These are phyloP conservation scores for Citrus reticulata DNA, from an alignment of 345 rosid genomes.

Conservation along the genomic window DNA sequence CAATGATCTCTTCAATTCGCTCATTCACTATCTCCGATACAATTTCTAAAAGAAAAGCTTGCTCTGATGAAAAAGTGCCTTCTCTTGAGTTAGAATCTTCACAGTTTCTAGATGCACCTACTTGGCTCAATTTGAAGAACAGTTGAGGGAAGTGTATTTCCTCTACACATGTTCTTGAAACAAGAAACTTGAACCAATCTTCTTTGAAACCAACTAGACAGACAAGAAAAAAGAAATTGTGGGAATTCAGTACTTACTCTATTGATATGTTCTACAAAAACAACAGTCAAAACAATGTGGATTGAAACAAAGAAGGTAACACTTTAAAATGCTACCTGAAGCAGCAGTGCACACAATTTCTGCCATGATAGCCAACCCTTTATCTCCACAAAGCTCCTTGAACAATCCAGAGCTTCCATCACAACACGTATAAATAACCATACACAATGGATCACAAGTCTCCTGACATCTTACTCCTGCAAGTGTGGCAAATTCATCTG, in stretches of 20 bases:
- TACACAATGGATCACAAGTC: slow-evolving; percentile 76
- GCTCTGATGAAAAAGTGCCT: slow-evolving; percentile 44
- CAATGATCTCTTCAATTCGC: slow-evolving; percentile 33
- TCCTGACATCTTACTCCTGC: slow-evolving; percentile 41
- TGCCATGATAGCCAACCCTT: slow-evolving; percentile 41
- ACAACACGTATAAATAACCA: slow-evolving; percentile 56
- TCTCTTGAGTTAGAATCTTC: slow-evolving; percentile 10
- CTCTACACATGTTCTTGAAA: slow-evolving; percentile 64
- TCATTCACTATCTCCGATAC: slow-evolving; percentile 58
- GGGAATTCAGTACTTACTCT: background rate
- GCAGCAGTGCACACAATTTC: slow-evolving; percentile 52
- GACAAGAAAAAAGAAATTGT: background rate
- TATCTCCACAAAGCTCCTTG: slow-evolving; percentile 39
- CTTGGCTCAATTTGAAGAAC: slow-evolving; percentile 32
- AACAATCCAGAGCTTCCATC: slow-evolving; percentile 44
- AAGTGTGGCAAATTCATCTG: slow-evolving; percentile 38
- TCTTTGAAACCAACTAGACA: slow-evolving; percentile 64
- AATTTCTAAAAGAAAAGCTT: slow-evolving; percentile 54
- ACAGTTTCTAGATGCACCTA: slow-evolving; percentile 7
- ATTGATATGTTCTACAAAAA: background rate
- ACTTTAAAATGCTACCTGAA: slow-evolving; percentile 28
- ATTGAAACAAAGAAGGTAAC: slow-evolving; percentile 2
- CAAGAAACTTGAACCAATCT: slow-evolving; percentile 72
- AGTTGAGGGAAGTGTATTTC: slow-evolving; percentile 42
- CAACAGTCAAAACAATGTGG: background rate